Evolutionary conservation across 805 yeast genomes (phyloP).

Genomic region (Candida schatavii): DNA sequence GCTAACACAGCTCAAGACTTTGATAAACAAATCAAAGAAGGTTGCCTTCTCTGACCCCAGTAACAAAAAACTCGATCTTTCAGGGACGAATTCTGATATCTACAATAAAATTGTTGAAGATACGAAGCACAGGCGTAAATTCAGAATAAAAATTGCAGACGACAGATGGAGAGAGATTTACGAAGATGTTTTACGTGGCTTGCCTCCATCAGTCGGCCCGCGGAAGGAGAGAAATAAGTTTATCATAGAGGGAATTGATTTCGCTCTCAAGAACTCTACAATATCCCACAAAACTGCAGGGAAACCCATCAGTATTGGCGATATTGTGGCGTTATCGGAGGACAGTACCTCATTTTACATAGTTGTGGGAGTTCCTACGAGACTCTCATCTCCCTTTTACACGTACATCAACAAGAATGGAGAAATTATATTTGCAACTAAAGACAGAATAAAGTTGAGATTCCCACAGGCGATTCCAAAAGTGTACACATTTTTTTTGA

Average conservation of each 20-base stretch:
- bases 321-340: constrained; percentile 53
- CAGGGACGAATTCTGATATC: constrained; percentile 6
- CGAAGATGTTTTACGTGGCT: neutral
- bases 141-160: constrained; percentile 17
- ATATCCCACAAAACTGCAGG: constrained; percentile 14
- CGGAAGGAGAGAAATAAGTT: neutral
- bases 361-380: constrained; percentile 51
- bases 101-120: constrained; percentile 16
- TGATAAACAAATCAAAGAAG: neutral
- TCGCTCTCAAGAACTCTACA: constrained; percentile 10
- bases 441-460: constrained; percentile 44
- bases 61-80: constrained; percentile 1
- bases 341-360: constrained; percentile 49
- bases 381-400: constrained; percentile 50
- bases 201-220: neutral
- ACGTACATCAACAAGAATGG: constrained; percentile 59
- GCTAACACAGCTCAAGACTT: neutral
- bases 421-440: constrained; percentile 47
- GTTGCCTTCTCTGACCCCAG: neutral
- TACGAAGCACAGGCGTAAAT: constrained; percentile 16
- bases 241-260: neutral
- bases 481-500: constrained; percentile 18
- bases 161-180: constrained; percentile 17
- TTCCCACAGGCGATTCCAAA: constrained; percentile 51
- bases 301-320: constrained; percentile 49